A percentile compares a stretch with the other conserved stretches of the same genome.
These are phyloP conservation scores for Oropetium thomaeum DNA, from an alignment of 176 grass and related monocot genomes.

Conservation along the genomic window DNA sequence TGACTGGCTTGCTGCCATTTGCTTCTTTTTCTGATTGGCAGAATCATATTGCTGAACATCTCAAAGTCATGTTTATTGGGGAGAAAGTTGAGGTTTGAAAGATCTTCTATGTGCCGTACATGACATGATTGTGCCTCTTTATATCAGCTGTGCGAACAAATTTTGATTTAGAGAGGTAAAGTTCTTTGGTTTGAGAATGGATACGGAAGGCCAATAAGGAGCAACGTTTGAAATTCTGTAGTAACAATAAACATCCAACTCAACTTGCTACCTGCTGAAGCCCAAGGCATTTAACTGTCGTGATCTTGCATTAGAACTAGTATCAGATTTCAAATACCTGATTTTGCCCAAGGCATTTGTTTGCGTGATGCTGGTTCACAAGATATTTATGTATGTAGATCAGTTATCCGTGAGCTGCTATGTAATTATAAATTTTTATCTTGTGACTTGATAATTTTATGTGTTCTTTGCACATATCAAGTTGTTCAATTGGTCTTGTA, in stretches of 20 bases:
- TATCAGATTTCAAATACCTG: background rate
- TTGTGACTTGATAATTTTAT: background rate
- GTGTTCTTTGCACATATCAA: slow-evolving; percentile 21
- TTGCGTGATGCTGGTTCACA: slow-evolving; percentile 8
- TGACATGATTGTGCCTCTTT: background rate
- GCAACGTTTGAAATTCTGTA: background rate
- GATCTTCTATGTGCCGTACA: background rate
- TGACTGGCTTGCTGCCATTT: slow-evolving; percentile 79
- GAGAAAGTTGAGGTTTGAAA: slow-evolving; percentile 51
- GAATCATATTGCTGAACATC: slow-evolving; percentile 50
- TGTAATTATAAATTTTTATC: background rate
- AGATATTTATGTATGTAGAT: background rate
- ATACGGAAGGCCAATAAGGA: slow-evolving; percentile 1
- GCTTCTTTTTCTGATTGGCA: slow-evolving; percentile 62
- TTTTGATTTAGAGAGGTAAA: slow-evolving; percentile 4
- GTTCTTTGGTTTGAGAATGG: slow-evolving; percentile 2
- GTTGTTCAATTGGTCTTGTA: background rate
- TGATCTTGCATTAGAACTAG: background rate
- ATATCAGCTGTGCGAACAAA: background rate
- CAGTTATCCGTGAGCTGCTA: background rate
- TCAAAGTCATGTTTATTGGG: slow-evolving; percentile 28
- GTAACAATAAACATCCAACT: background rate
- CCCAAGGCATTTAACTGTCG: background rate
- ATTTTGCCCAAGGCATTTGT: background rate
- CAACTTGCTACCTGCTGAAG: background rate